These are phyloP conservation scores for Naganishia cerealis DNA, from an alignment of 1,284 basidiomycete species.

Conservation along the genomic window DNA sequence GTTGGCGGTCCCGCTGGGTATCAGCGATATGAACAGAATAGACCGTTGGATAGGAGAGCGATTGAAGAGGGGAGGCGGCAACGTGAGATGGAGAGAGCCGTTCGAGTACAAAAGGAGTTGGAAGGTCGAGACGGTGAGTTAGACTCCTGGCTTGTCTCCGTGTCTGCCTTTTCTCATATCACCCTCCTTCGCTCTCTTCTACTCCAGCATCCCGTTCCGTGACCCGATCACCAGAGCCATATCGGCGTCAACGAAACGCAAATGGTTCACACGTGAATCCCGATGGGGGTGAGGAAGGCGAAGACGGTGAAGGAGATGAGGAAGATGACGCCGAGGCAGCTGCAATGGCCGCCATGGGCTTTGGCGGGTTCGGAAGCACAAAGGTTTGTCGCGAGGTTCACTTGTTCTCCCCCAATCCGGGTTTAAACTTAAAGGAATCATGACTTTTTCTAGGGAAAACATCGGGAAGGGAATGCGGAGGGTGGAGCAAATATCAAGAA, in stretches of 20 bases:
- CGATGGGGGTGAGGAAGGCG: slow-evolving; percentile 59
- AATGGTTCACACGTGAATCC: slow-evolving; percentile 22
- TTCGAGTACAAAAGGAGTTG: slow-evolving; percentile 18
- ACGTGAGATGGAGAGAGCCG: slow-evolving; percentile 42
- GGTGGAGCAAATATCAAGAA: slow-evolving; percentile 77
- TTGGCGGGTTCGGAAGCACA: slow-evolving; percentile 81
- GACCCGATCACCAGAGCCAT: slow-evolving; percentile 15
- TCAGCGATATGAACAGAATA: slow-evolving; percentile 11
- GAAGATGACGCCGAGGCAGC: slow-evolving; percentile 65
- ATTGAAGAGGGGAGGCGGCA: slow-evolving; percentile 51
- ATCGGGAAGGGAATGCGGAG: slow-evolving; percentile 56
- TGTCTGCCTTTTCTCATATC: neutral
- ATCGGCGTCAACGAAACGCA: slow-evolving; percentile 22
- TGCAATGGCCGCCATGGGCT: slow-evolving; percentile 82
- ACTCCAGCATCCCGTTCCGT: slow-evolving; percentile 10
- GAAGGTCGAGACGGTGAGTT: slow-evolving; percentile 23
- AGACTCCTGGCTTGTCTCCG: neutral
- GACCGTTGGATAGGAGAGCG: slow-evolving; percentile 40
- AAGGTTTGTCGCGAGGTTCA: slow-evolving; percentile 62
- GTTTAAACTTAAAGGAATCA: neutral
- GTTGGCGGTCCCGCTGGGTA: neutral
- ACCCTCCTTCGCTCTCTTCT: neutral
- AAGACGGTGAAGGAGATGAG: slow-evolving; percentile 66
- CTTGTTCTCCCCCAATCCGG: too few species aligned
- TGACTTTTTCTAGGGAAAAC: slow-evolving; percentile 1